These are phyloP conservation scores for Fusarium sp. DNA, from an alignment of 2,329 filamentous ascomycete genomes.

Conservation along the genomic window DNA sequence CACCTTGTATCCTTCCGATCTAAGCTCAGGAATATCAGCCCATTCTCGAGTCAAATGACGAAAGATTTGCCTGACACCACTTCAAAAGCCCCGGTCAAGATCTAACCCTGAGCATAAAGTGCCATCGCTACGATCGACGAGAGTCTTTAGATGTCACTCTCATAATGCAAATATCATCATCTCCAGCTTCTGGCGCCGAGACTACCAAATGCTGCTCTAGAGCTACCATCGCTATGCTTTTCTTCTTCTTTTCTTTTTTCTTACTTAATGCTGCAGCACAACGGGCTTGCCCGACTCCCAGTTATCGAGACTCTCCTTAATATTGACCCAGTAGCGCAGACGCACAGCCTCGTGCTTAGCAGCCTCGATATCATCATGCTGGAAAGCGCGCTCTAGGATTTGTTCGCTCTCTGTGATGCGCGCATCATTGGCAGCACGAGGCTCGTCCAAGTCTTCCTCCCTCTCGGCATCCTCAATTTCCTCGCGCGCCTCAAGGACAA, in stretches of 20 bases:
- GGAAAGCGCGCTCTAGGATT: constrained; percentile 76
- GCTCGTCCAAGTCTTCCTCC: constrained; percentile 74
- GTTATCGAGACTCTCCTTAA: constrained; percentile 82
- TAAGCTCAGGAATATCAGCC: constrained; percentile 11
- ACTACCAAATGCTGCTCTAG: neutral
- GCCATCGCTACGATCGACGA: constrained; percentile 5
- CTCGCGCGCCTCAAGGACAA: constrained; percentile 86
- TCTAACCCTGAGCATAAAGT: neutral
- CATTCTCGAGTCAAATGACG: constrained; percentile 19
- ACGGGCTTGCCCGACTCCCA: constrained; percentile 85
- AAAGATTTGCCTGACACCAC: constrained; percentile 15
- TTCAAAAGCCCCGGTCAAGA: neutral
- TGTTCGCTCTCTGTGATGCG: constrained; percentile 76
- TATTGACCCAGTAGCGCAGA: constrained; percentile 92
- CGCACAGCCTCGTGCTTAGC: constrained; percentile 82
- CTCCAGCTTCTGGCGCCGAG: neutral
- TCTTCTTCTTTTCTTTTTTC: neutral
- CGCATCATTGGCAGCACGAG: constrained; percentile 77
- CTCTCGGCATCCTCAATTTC: constrained; percentile 78
- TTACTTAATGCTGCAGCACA: constrained; percentile 66
- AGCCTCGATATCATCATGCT: constrained; percentile 72
- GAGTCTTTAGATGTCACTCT: neutral
- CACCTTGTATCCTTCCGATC: neutral
- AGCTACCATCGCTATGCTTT: neutral
- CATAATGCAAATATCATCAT: neutral